These are phyloP conservation scores for Rosa hybrid DNA, from an alignment of 331 rosid species.

Conservation along the genomic window DNA sequence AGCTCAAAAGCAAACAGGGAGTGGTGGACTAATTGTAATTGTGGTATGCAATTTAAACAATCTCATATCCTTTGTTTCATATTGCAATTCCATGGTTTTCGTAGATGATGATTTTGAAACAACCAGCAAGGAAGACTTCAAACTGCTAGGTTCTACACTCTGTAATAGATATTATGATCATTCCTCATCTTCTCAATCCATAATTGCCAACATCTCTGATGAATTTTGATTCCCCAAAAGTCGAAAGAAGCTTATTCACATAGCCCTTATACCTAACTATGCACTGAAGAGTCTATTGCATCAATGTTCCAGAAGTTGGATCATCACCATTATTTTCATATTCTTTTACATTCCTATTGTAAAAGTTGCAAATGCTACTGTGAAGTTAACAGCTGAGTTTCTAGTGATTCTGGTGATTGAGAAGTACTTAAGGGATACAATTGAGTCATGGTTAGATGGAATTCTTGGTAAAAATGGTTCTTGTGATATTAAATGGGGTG, in stretches of 20 bases:
- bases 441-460: too few species aligned
- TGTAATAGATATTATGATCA: conserved; percentile 32
- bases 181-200: conserved; percentile 53
- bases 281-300: too few species aligned
- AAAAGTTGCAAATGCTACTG: conserved; percentile 66
- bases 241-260: conserved; percentile 34
- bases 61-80: conserved; percentile 62
- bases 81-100: conserved; percentile 62
- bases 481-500: too few species aligned
- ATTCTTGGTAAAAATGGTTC: too few species aligned
- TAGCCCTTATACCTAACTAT: too few species aligned
- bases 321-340: conserved; percentile 20
- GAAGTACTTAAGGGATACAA: too few species aligned
- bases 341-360: conserved; percentile 56
- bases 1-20: conserved; percentile 82
- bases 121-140: conserved; percentile 36
- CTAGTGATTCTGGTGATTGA: conserved; percentile 50
- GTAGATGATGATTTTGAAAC: conserved; percentile 41
- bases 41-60: conserved; percentile 68
- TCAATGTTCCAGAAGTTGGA: conserved; percentile 22
- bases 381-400: conserved; percentile 88
- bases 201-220: conserved; percentile 54
- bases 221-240: conserved; percentile 93
- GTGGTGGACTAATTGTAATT: conserved; percentile 67
- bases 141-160: conserved; percentile 32